Evolutionary conservation across 345 rosid genomes (phyloP), one percentile per base, ranked within the genome.

Genomic region (Brassica juncea): DNA sequence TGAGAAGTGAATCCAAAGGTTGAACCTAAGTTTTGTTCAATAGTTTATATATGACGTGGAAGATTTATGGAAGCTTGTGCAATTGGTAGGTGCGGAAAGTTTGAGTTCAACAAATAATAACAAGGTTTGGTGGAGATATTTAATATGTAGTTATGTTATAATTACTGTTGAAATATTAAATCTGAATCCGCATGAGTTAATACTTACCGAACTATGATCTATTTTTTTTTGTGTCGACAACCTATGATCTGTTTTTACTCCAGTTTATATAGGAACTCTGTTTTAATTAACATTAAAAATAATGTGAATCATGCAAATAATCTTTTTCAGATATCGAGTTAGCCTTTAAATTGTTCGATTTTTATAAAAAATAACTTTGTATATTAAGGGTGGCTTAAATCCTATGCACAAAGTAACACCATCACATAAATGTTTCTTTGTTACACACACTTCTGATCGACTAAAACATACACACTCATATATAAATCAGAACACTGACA

Each of bases 1-100:
- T 19, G 21, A 19, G 21, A 19, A 19, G 21, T 19, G 21, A 19
- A 19, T 19, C 21, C 21, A 19, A 19, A 19, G 21, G 21, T 19
- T 19, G 21, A 19, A 19, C 21, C 21, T 19, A 19, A 19, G 21
- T 19, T 19, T 19, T 19, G 21, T 19, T 19, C 21, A 19, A 19
- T 19, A 19, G 21, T 19, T 19, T 19, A 19, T 19, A 19, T 19
- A 19, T 19, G 49, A 73, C 55, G 30, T 68, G 70, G 82, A 66
- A 28, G 3, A 10, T 37, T 71, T 37, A 55, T 55, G 67, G 76
- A 57, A 72, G 74, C 63, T 79, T 49, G 55, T 49, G 55, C 19
- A 49, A 49, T 67, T 79, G 82, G 77, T 79, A 73, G 78, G 82
- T 79, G 15, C 65, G 57, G 32, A 21, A 72, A 79, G 34, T 34